These are phyloP conservation scores for Teratosphaeria viscida DNA, from an alignment of 2,329 filamentous ascomycete genomes.

Conservation along the genomic window DNA sequence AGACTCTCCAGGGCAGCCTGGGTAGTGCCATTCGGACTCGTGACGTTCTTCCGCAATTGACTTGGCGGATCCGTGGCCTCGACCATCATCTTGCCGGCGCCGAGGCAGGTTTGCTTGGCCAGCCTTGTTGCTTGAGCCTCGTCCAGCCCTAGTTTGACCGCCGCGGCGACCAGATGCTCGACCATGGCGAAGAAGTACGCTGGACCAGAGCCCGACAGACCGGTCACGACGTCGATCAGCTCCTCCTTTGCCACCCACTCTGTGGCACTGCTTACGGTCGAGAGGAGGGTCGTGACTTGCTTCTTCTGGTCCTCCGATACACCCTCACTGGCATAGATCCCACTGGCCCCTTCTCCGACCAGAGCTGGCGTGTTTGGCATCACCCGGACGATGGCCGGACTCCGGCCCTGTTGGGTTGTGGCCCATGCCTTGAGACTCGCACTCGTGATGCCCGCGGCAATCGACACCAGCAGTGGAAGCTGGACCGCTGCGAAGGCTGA, in stretches of 20 bases:
- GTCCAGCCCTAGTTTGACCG: conserved; percentile 14
- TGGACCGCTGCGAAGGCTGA: conserved; percentile 8
- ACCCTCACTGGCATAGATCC: conserved; percentile 15
- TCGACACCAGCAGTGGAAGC: conserved; percentile 15
- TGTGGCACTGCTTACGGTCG: conserved; percentile 15
- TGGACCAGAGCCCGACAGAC: conserved; percentile 16
- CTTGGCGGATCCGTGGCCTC: conserved; percentile 14
- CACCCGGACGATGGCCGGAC: conserved; percentile 15
- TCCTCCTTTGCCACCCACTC: conserved; percentile 19
- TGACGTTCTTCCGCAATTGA: conserved; percentile 20
- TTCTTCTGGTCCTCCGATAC: conserved; percentile 14
- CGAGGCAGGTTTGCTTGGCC: conserved; percentile 19
- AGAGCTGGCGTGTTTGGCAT: conserved; percentile 21
- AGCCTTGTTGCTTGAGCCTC: conserved; percentile 17
- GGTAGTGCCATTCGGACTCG: conserved; percentile 20
- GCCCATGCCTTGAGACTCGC: conserved; percentile 14
- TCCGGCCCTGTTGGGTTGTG: conserved; percentile 10
- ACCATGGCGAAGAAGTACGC: conserved; percentile 20
- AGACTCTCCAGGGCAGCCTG: conserved; percentile 19
- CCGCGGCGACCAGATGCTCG: conserved; percentile 19
- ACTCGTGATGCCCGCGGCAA: conserved; percentile 16
- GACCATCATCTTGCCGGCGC: conserved; percentile 19
- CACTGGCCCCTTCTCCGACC: conserved; percentile 17
- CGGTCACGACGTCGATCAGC: conserved; percentile 19
- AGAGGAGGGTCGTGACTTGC: conserved; percentile 12